Percentiles rank a stretch among this genome's conserved stretches.
phyloP scores from a whole-genome alignment of 169 alveolate species.

The Cryptosporidium baileyi region DNA sequence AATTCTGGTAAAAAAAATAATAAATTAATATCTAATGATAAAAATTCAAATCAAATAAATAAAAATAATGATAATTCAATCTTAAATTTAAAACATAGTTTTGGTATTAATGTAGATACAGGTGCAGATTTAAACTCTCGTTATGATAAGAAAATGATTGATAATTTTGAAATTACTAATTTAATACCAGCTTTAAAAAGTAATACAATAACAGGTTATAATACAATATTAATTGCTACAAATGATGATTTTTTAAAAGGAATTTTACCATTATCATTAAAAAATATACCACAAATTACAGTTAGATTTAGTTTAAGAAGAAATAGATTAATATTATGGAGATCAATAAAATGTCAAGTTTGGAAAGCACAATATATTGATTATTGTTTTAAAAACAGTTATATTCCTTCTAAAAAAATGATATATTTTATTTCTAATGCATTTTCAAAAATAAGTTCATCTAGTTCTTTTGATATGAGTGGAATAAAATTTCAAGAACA shows the following conservation, averaged over 20 bases:
- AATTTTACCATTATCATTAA: conserved; percentile 15
- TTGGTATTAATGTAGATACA: conserved; percentile 39
- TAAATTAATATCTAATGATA: neutral
- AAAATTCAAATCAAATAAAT: neutral
- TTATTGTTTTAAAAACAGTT: neutral
- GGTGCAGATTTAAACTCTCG: neutral
- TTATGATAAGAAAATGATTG: conserved; percentile 7
- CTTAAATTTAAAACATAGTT: neutral
- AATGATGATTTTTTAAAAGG: conserved; percentile 11
- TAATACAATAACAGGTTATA: conserved; percentile 4
- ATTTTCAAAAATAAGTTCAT: neutral
- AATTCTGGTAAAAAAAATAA: neutral
- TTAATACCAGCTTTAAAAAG: conserved; percentile 44
- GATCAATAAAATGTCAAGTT: conserved; percentile 58
- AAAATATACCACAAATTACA: conserved; percentile 14
- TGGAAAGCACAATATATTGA: conserved; percentile 55
- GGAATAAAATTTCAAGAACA: conserved; percentile 21
- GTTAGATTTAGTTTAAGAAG: conserved; percentile 56
- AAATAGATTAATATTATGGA: conserved; percentile 48
- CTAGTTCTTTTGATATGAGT: conserved; percentile 33
- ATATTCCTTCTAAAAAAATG: conserved; percentile 33
- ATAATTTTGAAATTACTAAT: neutral
- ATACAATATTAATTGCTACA: conserved; percentile 40
- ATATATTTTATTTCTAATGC: conserved; percentile 34
- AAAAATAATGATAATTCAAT: neutral